A percentile compares a stretch with the other conserved stretches of the same genome.
Evolutionary conservation across 2,329 filamentous ascomycete genomes (phyloP).

Genomic region (Samsoniella hepiali): DNA sequence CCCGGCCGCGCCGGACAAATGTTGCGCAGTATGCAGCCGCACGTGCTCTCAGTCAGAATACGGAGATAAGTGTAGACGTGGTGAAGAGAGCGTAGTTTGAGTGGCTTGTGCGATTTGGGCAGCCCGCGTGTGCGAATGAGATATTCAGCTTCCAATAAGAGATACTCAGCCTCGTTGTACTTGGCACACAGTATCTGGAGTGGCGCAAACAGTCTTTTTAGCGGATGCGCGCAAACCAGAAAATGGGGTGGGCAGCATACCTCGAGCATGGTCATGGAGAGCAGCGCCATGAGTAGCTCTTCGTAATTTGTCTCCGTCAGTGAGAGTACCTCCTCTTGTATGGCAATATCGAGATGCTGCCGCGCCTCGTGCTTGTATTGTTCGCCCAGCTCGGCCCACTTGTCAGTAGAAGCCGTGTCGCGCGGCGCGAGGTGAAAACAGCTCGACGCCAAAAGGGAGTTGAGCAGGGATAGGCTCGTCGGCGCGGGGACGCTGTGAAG

Average conservation of each 20-base stretch:
- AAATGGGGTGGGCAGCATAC: not conserved
- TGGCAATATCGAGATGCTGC: slow-evolving; percentile 1
- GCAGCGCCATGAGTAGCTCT: slow-evolving; percentile 7
- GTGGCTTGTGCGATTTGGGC: not conserved
- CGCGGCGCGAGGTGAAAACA: not conserved
- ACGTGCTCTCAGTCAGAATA: slow-evolving; percentile 13
- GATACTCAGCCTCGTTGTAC: slow-evolving; percentile 13
- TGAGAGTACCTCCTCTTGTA: slow-evolving; percentile 6
- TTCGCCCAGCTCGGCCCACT: not conserved
- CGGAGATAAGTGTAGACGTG: slow-evolving; percentile 15
- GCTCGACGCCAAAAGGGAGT: slow-evolving; percentile 5
- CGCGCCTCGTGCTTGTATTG: slow-evolving; percentile 1
- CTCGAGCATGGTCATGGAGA: slow-evolving; percentile 10
- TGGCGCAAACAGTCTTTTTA: not conserved
- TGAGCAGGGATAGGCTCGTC: not conserved
- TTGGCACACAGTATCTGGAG: slow-evolving; percentile 1
- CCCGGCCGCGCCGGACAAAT: slow-evolving; percentile 6
- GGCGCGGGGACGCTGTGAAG: not conserved
- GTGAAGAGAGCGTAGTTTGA: not conserved
- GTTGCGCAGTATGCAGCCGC: slow-evolving; percentile 10
- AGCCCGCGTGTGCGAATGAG: slow-evolving; percentile 13
- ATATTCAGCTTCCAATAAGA: slow-evolving; percentile 9
- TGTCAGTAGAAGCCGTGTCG: not conserved
- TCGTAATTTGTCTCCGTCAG: not conserved
- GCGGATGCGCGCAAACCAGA: too few species aligned